Conservation (phyloP, 495 filamentous ascomycete genomes). For the Xylaria bambusicola region DNA sequence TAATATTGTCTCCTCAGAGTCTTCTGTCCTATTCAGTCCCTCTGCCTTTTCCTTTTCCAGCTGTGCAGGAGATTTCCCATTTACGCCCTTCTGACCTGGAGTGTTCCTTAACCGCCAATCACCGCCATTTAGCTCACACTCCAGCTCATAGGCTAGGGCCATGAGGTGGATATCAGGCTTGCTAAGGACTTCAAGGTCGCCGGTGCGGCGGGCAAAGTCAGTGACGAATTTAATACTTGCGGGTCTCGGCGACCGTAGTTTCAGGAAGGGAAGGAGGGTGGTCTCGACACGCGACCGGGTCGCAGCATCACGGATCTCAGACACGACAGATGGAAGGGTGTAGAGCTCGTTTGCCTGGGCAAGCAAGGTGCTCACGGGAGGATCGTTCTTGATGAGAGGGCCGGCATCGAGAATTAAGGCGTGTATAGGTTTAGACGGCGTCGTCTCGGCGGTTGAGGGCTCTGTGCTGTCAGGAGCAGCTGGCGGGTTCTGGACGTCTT, state of each 20-base stretch:
- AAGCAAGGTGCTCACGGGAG: slow-evolving; percentile 74
- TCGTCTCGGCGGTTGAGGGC: slow-evolving; percentile 12
- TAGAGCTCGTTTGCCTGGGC: slow-evolving; percentile 73
- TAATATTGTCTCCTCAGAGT: background rate
- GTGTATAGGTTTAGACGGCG: slow-evolving; percentile 65
- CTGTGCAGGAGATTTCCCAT: slow-evolving; percentile 64
- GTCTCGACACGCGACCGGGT: slow-evolving; percentile 79
- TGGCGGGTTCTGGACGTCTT: slow-evolving; percentile 9
- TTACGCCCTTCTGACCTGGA: slow-evolving; percentile 74
- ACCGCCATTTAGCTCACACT: slow-evolving; percentile 79
- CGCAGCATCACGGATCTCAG: slow-evolving; percentile 85
- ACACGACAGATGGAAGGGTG: slow-evolving; percentile 83
- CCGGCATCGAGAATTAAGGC: slow-evolving; percentile 88
- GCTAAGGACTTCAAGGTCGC: slow-evolving; percentile 84
- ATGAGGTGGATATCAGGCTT: slow-evolving; percentile 84
- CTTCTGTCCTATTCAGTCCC: slow-evolving; percentile 13
- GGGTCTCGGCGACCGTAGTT: slow-evolving; percentile 68
- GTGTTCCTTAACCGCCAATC: slow-evolving; percentile 78
- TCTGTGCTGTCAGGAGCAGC: background rate
- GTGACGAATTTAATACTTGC: slow-evolving; percentile 76
- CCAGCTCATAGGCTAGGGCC: slow-evolving; percentile 88
- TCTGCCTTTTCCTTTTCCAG: slow-evolving; percentile 29
- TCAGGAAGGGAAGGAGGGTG: slow-evolving; percentile 80
- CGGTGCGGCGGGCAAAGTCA: slow-evolving; percentile 85
- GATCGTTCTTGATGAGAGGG: slow-evolving; percentile 87